Conservation (phyloP, 345 rosid species). For the Boechera stricta region DNA sequence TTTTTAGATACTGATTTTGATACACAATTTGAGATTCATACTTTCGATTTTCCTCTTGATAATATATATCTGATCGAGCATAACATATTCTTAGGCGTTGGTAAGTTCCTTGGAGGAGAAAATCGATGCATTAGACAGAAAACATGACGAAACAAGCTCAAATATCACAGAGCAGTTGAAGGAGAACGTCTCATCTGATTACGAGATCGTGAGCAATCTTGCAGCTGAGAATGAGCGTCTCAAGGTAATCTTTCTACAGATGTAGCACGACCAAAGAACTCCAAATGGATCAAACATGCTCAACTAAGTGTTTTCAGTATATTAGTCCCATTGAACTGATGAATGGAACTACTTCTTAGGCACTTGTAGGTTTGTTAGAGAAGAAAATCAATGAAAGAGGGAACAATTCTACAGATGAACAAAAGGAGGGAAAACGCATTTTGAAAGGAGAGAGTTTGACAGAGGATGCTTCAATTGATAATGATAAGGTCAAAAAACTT, state of each 20-base stretch:
- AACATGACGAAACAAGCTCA: conserved; percentile 76
- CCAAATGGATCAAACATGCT: conserved; percentile 21
- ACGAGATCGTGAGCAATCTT: conserved; percentile 66
- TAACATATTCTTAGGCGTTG: conserved; percentile 53
- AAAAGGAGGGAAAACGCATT: conserved; percentile 15
- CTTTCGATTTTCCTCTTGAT: conserved; percentile 26
- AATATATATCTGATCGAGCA: conserved; percentile 27
- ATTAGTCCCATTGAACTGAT: conserved; percentile 29
- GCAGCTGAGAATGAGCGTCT: conserved; percentile 83
- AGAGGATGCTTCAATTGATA: conserved; percentile 47
- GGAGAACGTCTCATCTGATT: conserved; percentile 52
- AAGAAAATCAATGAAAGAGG: conserved; percentile 67
- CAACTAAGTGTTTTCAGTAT: neutral
- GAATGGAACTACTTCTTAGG: conserved; percentile 49
- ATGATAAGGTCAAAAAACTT: conserved; percentile 65
- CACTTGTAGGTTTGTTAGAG: conserved; percentile 70
- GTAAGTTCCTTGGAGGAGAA: conserved; percentile 77
- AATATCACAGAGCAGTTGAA: conserved; percentile 73
- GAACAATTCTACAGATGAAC: conserved; percentile 46
- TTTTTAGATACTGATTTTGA: conserved; percentile 30
- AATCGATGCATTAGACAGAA: conserved; percentile 81
- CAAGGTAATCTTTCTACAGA: conserved; percentile 56
- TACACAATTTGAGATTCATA: conserved; percentile 12
- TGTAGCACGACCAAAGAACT: conserved; percentile 16
- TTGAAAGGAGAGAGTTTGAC: conserved; percentile 28